phyloP scores from a whole-genome alignment of 106 monocot genomes.

The Triglochin maritima region DNA sequence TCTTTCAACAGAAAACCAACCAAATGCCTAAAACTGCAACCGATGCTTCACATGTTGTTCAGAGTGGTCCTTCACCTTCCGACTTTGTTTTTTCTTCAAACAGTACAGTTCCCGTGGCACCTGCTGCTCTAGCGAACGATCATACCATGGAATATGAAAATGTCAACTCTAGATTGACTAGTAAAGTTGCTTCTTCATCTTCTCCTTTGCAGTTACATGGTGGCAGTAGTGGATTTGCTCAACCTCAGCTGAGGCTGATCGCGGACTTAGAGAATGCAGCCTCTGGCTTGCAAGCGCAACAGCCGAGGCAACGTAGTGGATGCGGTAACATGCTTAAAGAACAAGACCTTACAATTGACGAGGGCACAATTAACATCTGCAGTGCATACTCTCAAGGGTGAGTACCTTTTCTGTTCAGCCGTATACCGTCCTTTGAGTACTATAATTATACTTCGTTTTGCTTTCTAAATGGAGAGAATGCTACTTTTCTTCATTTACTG shows the following conservation, averaged over 20 bases:
- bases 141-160: slow-evolving; percentile 33
- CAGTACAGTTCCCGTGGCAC: slow-evolving; percentile 16
- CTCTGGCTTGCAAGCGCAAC: slow-evolving; percentile 32
- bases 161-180: slow-evolving; percentile 17
- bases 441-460: no score
- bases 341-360: slow-evolving; percentile 67
- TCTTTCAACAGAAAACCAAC: slow-evolving; percentile 35
- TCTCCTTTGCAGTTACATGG: slow-evolving; percentile 21
- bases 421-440: no score
- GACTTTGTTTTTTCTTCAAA: slow-evolving; percentile 35
- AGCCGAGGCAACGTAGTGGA: slow-evolving; percentile 31
- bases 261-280: slow-evolving; percentile 31
- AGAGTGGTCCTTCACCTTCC: slow-evolving; percentile 11
- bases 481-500: no score
- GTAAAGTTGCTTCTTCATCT: slow-evolving; percentile 13
- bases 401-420: slow-evolving; percentile 4
- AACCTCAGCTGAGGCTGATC: slow-evolving; percentile 19
- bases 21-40: slow-evolving; percentile 21
- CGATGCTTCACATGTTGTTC: slow-evolving; percentile 34
- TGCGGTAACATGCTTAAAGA: slow-evolving; percentile 25
- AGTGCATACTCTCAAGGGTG: slow-evolving; percentile 69
- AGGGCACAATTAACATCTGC: slow-evolving; percentile 70
- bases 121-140: slow-evolving; percentile 23
- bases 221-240: slow-evolving; percentile 12
- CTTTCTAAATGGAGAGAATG: no score